A percentile compares a stretch with the other conserved stretches of the same genome.
Evolutionary conservation across 805 yeast species (phyloP).

Genomic region (Yarrowia yakushimensis): DNA sequence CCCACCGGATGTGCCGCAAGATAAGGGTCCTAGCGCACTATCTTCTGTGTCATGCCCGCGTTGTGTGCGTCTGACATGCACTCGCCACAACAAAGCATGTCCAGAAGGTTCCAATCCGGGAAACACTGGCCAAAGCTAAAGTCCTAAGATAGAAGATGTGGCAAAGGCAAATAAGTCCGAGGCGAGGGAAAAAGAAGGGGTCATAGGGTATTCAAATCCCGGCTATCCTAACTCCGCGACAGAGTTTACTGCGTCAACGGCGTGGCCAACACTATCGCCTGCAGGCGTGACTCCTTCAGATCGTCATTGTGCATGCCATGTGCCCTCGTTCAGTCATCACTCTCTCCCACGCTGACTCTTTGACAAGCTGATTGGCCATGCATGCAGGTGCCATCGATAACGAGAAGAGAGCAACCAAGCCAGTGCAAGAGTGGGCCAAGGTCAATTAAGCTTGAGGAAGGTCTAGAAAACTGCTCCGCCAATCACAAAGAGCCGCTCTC

Average conservation of each 20-base stretch:
- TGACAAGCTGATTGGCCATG: neutral
- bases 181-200: neutral
- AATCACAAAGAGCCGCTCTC: conserved; percentile 65
- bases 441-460: no score
- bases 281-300: neutral
- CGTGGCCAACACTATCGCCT: neutral
- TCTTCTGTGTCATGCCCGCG: conserved; percentile 21
- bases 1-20: conserved; percentile 22
- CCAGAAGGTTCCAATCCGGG: conserved; percentile 24
- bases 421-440: no score
- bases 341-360: neutral
- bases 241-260: neutral
- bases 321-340: neutral
- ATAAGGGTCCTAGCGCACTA: conserved; percentile 17
- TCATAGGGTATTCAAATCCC: neutral
- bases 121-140: neutral
- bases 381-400: neutral
- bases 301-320: neutral
- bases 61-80: conserved; percentile 1
- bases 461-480: conserved; percentile 63
- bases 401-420: neutral
- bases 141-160: neutral
- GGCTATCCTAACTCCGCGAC: neutral
- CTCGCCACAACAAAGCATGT: conserved; percentile 13
- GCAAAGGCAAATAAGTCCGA: neutral